Base-by-base conservation (phyloP, 306 rosid species). In the Quercus mongolica region DNA sequence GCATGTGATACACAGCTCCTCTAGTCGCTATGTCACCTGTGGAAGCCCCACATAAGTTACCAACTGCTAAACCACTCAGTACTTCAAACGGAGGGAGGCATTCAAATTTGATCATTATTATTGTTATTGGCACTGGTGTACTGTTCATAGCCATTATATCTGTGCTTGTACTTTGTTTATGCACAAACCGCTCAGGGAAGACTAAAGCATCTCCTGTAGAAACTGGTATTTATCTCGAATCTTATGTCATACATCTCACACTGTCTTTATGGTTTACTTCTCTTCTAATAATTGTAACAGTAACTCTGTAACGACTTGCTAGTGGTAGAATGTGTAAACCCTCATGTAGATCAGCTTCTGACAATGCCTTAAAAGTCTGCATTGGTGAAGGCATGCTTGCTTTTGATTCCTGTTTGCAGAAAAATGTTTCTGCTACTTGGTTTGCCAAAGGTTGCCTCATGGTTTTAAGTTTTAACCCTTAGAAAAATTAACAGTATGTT, bases 61-160 rank as follows among this genome's bases (percentile, higher is more conserved):
- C 91, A 54, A 61, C 83, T 74, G 68, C 89, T 75, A 71, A 91
- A 76, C 72, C 92, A 46, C 33, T 23, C 6, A 79, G 74, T 86
- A 63, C 86, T 82, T 82, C 96, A 74, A 85, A 68, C 78, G 74
- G 84, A 57, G 91, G 77, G 80, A 83, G 75, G 56, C 96, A 79
- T 88, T 89, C 94, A 21, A 90, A 87, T 74, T 86, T 92, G 90
- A 82, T 78, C 74, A 87, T 80, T 80, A 73, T 92, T 83, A 78
- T 95, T 84, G 93, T 94, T 69, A 82, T 95, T 79, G 91, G 92
- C 63, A 87, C 88, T 13, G 92, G 91, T 15, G 20, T 93, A 79
- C 88, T 95, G 83, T 85, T 95, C 84, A 67, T 89, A 79, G 91
- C 90, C 83, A 79, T 91, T 75, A 61, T 88, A 62, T 85, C 80